Evolutionary conservation across 371 early-diverging fungal species (phyloP).

Genomic region (Syncephalastrum contaminatum): DNA sequence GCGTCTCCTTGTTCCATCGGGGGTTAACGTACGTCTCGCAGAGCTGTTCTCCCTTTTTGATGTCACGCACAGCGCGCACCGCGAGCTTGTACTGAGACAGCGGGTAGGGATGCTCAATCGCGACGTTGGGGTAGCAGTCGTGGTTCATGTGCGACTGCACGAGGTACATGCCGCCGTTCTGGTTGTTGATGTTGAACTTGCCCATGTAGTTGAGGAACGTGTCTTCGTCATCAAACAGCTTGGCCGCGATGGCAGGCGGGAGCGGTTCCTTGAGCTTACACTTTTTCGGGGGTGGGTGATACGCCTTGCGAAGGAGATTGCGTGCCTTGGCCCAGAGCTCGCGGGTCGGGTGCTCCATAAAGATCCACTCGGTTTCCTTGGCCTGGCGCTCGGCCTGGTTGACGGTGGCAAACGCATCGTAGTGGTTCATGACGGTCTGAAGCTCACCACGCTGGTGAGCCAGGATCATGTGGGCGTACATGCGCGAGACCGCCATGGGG

Average conservation of each 20-base stretch:
- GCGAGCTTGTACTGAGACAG: constrained; percentile 55
- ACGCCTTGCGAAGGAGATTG: constrained; percentile 44
- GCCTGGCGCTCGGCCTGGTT: constrained; percentile 65
- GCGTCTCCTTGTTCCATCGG: constrained; percentile 62
- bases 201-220: constrained; percentile 63
- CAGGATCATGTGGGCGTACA: constrained; percentile 56
- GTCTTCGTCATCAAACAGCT: constrained; percentile 55
- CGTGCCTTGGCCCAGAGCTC: constrained; percentile 57
- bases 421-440: constrained; percentile 48
- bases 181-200: constrained; percentile 69
- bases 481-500: constrained; percentile 59
- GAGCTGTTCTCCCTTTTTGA: constrained; percentile 59
- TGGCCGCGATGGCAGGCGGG: constrained; percentile 39
- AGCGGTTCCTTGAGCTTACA: constrained; percentile 55
- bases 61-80: constrained; percentile 54
- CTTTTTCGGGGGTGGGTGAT: constrained; percentile 48
- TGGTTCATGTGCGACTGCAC: constrained; percentile 65
- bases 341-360: constrained; percentile 57
- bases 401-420: constrained; percentile 65
- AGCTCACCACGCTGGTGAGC: constrained; percentile 58
- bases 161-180: constrained; percentile 66
- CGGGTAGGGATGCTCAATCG: constrained; percentile 51
- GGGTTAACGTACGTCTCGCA: constrained; percentile 65
- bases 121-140: constrained; percentile 54
- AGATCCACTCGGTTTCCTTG: constrained; percentile 65